Evolutionary conservation across 768 basidiomycete species (phyloP), one percentile per base, ranked within the genome.

Genomic region (Boletus huronensis): DNA sequence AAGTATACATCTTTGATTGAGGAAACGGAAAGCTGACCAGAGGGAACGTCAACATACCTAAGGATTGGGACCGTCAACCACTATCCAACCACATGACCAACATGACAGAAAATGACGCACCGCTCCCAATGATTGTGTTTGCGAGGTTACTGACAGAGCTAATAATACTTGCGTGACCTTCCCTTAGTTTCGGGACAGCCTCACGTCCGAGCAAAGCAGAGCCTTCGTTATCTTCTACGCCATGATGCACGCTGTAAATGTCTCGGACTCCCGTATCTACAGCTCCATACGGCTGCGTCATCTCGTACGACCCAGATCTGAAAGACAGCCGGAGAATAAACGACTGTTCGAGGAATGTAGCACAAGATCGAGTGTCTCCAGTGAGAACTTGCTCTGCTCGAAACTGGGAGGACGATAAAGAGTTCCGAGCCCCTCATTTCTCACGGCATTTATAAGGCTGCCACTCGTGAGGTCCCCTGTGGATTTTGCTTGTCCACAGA

Each of bases 41-140:
- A 60, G 90, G 90, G 62, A 93, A 93, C 7, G 90, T 91, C 26
- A 93, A 78, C 91, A 93, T 93, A 29, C 91, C 90, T 91, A 60
- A 8, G 5, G 11, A 5, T 58, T 25, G 17, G 28, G 34, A 47
- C 2, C 9, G 11, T 57, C 25, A 59, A 50, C 46, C n/a, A 36
- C 10, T 28, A 5, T 21, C 11, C 14, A 17, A 17, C 16, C 34
- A 45, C 19, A 32, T 35, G 14, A 40, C 40, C 16, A 36, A 25
- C 36, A 23, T 28, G 5, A 32, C 28, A 11, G 26, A 19, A 34
- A 57, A 55, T 21, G 28, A 78, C 80, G 63, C 69, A 84, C 92
- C 92, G 51, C 89, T 95, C 14, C 93, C 93, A 60, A 97, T 87
- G 63, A 95, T 93, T 0, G 94, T 97, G 62, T 97, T 97, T 25